Conservation (phyloP, 345 rosid genomes). For the Brassica rapa region DNA sequence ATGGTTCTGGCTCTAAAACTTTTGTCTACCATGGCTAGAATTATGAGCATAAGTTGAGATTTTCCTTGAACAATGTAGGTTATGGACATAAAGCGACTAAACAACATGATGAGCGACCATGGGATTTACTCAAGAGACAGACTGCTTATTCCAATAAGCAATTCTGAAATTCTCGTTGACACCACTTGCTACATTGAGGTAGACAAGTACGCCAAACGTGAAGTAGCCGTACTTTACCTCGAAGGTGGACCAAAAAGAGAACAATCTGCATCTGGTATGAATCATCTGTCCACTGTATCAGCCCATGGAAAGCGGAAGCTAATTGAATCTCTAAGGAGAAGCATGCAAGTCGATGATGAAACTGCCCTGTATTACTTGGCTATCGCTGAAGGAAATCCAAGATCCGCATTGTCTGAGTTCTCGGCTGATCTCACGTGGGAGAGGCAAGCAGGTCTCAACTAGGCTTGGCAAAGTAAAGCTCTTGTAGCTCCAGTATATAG, state of each 20-base stretch:
- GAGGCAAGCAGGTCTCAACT: slow-evolving; percentile 53
- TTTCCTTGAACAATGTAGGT: slow-evolving; percentile 50
- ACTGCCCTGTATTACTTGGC: slow-evolving; percentile 83
- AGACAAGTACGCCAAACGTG: slow-evolving; percentile 70
- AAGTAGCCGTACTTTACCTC: slow-evolving; percentile 77
- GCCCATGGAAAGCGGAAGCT: slow-evolving; percentile 60
- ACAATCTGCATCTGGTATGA: slow-evolving; percentile 26
- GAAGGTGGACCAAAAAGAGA: slow-evolving; percentile 57
- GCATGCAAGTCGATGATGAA: slow-evolving; percentile 90
- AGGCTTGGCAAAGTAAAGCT: slow-evolving; percentile 12
- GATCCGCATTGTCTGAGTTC: slow-evolving; percentile 70
- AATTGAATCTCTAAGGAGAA: slow-evolving; percentile 71
- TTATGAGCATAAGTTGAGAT: not conserved
- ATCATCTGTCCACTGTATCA: slow-evolving; percentile 45
- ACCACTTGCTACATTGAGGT: slow-evolving; percentile 81
- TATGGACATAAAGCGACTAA: slow-evolving; percentile 72
- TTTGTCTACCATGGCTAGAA: not conserved
- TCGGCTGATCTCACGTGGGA: slow-evolving; percentile 81
- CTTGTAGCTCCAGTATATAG: not conserved
- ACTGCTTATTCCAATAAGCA: slow-evolving; percentile 74
- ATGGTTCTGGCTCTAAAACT: not conserved
- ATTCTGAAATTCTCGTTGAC: slow-evolving; percentile 57
- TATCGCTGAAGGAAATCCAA: slow-evolving; percentile 71
- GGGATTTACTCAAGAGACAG: slow-evolving; percentile 86
- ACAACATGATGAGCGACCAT: slow-evolving; percentile 92